Evolutionary conservation across 139 green algal species (phyloP).

Genomic region (Yamagishiella unicocca): DNA sequence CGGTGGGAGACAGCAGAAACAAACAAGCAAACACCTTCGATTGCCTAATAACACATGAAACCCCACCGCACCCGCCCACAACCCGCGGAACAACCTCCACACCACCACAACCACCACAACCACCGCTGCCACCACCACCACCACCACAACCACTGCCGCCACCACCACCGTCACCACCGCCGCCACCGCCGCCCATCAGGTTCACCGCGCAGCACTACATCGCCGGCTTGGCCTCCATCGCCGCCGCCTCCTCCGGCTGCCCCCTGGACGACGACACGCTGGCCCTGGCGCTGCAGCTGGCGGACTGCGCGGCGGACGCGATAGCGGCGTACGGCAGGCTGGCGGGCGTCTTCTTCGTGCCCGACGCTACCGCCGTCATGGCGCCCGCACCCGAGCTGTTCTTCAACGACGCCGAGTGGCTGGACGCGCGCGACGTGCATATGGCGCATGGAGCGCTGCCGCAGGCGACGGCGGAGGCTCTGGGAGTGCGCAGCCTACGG

Average conservation of each 20-base stretch:
- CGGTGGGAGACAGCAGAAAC: no score
- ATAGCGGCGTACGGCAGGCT: conserved; percentile 6
- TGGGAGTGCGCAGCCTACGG: conserved; percentile 67
- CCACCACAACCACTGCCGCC: background rate
- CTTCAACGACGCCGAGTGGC: conserved; percentile 81
- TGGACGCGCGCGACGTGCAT: conserved; percentile 52
- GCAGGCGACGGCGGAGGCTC: conserved; percentile 63
- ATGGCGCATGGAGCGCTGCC: conserved; percentile 69
- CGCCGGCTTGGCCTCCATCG: conserved; percentile 46
- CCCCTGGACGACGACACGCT: conserved; percentile 44
- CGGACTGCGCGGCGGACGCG: conserved; percentile 52
- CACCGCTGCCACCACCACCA: no score
- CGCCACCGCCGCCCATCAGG: background rate
- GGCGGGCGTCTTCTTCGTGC: conserved; percentile 25
- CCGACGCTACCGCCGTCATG: conserved; percentile 48
- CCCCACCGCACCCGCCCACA: no score
- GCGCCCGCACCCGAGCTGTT: conserved; percentile 54
- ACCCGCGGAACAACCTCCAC: no score
- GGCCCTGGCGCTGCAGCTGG: conserved; percentile 48
- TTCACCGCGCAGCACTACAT: conserved; percentile 55
- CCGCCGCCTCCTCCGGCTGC: conserved; percentile 17
- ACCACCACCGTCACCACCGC: background rate
- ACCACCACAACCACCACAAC: no score
- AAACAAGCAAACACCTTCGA: no score
- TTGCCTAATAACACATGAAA: no score